Evolutionary conservation across 192 early-diverging fungal genomes (phyloP), one percentile per base, ranked within the genome.

Genomic region (Chytriomyces hyalinus): DNA sequence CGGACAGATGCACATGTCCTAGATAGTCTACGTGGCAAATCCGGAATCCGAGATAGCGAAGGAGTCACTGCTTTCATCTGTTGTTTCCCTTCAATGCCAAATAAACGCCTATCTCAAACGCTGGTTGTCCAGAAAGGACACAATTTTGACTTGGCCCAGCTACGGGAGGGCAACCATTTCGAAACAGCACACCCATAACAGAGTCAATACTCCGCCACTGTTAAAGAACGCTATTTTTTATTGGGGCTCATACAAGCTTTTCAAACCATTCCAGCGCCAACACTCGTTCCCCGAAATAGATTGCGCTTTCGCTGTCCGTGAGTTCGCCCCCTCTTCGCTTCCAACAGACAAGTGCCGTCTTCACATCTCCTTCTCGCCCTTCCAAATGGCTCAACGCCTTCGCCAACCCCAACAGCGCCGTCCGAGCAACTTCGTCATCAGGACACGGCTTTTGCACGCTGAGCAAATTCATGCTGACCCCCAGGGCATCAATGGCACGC

Each of bases 341-440:
- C 73, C 73, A 75, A 66, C 73, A 75, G 22, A 75, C 63, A n/a
- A 75, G 46, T 24, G 73, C 73, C 20, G 7, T 65, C 46, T 65
- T 64, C 24, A 64, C 61, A 9, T 75, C 73, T 64, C 13, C 49
- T 47, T 66, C 73, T 45, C 73, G 9, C 43, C 73, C 73, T 1
- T 75, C 73, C 6, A 75, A 47, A 36, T 75, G 73, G 53, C 73
- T 75, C 63, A 64, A 49, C 49, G 66, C 73, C 50, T 75, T 75
- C 11, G 73, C 73, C 9, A 75, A 10, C 3, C 73, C 73, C 53
- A 75, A 75, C 49, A 75, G 66, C 5, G 60, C 11, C n/a, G 24
- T 36, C 13, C 63, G 9, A 9, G 73, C 73, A 10, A 28, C 49
- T 11, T 60, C 73, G 6, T 75, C 73, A 47, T 75, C 73, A 10